A percentile compares a stretch with the other conserved stretches of the same genome.
These are phyloP conservation scores for Colletotrichum noveboracense DNA, from an alignment of 2,329 filamentous ascomycete species.

Conservation along the genomic window DNA sequence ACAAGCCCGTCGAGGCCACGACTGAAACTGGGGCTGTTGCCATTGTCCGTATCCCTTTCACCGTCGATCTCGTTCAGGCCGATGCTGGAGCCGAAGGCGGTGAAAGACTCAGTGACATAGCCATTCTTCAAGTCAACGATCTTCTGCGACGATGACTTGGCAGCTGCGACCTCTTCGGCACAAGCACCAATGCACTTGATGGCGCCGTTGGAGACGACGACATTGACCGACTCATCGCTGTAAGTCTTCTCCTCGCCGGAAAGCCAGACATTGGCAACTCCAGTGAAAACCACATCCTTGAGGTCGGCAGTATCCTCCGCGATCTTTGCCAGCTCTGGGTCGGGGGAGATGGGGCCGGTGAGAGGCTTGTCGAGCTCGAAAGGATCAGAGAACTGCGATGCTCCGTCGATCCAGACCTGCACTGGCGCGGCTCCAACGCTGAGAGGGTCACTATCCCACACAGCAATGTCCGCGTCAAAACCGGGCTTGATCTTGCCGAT, in stretches of 20 bases:
- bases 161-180: slow-evolving; percentile 43
- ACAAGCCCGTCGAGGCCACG: slow-evolving; percentile 63
- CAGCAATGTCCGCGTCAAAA: slow-evolving; percentile 65
- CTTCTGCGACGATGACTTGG: slow-evolving; percentile 35
- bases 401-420: slow-evolving; percentile 70
- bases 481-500: slow-evolving; percentile 67
- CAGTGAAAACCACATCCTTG: slow-evolving; percentile 58
- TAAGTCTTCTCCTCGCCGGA: slow-evolving; percentile 37
- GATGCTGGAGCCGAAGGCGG: slow-evolving; percentile 63
- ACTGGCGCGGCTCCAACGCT: slow-evolving; percentile 63
- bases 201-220: slow-evolving; percentile 57
- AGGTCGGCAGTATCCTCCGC: slow-evolving; percentile 44
- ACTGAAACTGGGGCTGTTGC: slow-evolving; percentile 54
- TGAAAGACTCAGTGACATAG: slow-evolving; percentile 64
- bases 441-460: slow-evolving; percentile 69
- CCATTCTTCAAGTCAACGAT: slow-evolving; percentile 60
- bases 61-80: slow-evolving; percentile 69
- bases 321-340: slow-evolving; percentile 44
- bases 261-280: slow-evolving; percentile 58
- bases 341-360: slow-evolving; percentile 40
- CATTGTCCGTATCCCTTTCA: slow-evolving; percentile 61
- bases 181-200: slow-evolving; percentile 64
- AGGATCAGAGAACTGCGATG: slow-evolving; percentile 59
- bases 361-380: slow-evolving; percentile 59
- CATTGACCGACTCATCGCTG: slow-evolving; percentile 41